Base-by-base conservation (phyloP, 2,329 filamentous ascomycete genomes). In the Penicillium vulpinum region DNA sequence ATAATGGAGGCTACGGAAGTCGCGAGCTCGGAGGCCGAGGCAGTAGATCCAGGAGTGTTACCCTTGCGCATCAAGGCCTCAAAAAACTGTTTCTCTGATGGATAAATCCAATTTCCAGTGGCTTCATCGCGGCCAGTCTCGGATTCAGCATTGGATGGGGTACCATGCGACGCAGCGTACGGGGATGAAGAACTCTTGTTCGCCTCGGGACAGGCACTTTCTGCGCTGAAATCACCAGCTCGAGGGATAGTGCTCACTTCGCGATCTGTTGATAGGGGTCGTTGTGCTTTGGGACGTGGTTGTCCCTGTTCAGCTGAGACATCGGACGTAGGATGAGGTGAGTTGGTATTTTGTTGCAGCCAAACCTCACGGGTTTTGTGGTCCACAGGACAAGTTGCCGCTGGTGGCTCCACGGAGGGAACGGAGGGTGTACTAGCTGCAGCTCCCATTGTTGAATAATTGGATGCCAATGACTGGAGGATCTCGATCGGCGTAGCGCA, bases 81-180 rank as follows among this genome's bases (percentile, higher is more conserved):
- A 78, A 97, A 97, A 81, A 99, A 99, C 87, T 97, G 96, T 70
- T 90, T 89, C 74, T 97, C 93, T 0, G 90, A 94, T 0, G 94
- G 94, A 75, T 99, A 99, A 59, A 99, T 88, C 94, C 94, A 99
- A 74, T 97, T 96, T 0, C 93, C 93, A 0, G 85, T 85, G 36
- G 78, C 72, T 49, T 81, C 78, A 67, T 91, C 87, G 22, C 86
- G 81, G 60, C 89, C 88, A 0, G 88, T 89, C 72, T 96, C 92
- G 60, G 84, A 77, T 76, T 97, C 91, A 59, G 85, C 82, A 75
- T 96, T 96, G 15, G 89, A 87, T 0, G 85, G 83, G 38, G 68
- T 57, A 28, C 72, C 58, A 59, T 73, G 68, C 35, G 73, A 72
- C 28, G 67, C 67, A 44, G 67, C 66, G 10, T 60, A 56, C 46